These are phyloP conservation scores for Citeromyces siamensis DNA, from an alignment of 1,139 yeast genomes.

Conservation along the genomic window DNA sequence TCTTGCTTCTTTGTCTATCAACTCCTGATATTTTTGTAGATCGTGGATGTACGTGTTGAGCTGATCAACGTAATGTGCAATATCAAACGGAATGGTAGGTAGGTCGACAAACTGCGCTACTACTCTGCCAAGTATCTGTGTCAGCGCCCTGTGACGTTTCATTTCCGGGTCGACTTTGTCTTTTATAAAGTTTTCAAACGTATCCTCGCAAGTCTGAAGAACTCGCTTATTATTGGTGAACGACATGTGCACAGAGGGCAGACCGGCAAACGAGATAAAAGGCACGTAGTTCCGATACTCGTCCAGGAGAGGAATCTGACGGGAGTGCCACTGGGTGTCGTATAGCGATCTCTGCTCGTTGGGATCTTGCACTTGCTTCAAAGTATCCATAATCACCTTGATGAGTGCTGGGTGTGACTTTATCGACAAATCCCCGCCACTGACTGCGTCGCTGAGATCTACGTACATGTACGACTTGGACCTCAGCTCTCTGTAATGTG, in stretches of 20 bases:
- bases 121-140: slow-evolving; percentile 42
- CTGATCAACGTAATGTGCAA: slow-evolving; percentile 32
- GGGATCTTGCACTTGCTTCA: slow-evolving; percentile 27
- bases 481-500: slow-evolving; percentile 35
- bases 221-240: slow-evolving; percentile 24
- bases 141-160: slow-evolving; percentile 42
- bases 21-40: slow-evolving; percentile 25
- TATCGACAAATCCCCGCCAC: slow-evolving; percentile 46
- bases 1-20: slow-evolving; percentile 12
- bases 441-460: slow-evolving; percentile 65
- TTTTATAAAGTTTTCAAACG: slow-evolving; percentile 39
- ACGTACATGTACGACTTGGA: slow-evolving; percentile 62
- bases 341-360: slow-evolving; percentile 22
- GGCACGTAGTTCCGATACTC: slow-evolving; percentile 56
- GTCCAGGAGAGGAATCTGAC: slow-evolving; percentile 23
- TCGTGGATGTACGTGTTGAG: slow-evolving; percentile 34
- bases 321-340: slow-evolving; percentile 11
- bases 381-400: slow-evolving; percentile 26
- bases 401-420: slow-evolving; percentile 60
- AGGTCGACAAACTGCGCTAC: slow-evolving; percentile 50
- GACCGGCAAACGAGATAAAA: slow-evolving; percentile 47
- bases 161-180: slow-evolving; percentile 40
- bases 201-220: slow-evolving; percentile 56
- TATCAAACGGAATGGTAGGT: slow-evolving; percentile 66
- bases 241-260: slow-evolving; percentile 55